Evolutionary conservation across 176 grass and related monocot genomes (phyloP), one percentile per base, ranked within the genome.

Genomic region (Thalia dealbata): DNA sequence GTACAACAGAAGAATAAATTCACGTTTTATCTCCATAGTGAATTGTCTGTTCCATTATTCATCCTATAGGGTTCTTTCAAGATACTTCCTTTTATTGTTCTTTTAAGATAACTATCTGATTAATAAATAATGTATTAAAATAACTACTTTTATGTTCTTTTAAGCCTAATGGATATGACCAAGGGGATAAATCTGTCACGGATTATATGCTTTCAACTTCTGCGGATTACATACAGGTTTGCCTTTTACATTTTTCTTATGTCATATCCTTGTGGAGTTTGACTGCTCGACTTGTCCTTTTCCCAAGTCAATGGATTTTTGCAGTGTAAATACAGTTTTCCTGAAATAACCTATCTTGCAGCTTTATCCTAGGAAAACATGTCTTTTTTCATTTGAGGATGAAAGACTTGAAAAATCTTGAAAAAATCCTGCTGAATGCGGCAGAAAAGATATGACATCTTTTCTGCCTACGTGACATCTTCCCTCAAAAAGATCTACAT

Each of bases 161-260:
- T 73, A 71, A 96, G 92, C 88, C 92, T 6, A 96, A 96, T 81
- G 92, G 84, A 81, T 96, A 79, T 80, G 79, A 89, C 79, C 89
- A 96, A 60, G 92, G 92, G 67, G 90, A 71, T 66, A 79, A 91
- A 89, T 84, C 74, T 75, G 83, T 86, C 76, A 96, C 67, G 18
- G 82, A 83, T 68, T 28, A 16, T 14, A 69, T 83, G 15, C 86
- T 96, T 29, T 88, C 86, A 59, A 61, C 81, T 67, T 96, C 74
- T 46, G 72, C 89, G 44, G 89, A 96, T 46, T 84, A 91, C 69
- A 96, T 96, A 83, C 84, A 96, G 86, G 92, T 96, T 74, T 16
- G 14, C 48, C 41, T 30, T 72, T 63, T 44, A 46, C 14, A 19
- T 51, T 55, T 12, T 30, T 22, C 10, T 50, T 30, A 45, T 64